These are phyloP conservation scores for Aspergillus melleus DNA, from an alignment of 2,329 filamentous ascomycete species.

Conservation along the genomic window DNA sequence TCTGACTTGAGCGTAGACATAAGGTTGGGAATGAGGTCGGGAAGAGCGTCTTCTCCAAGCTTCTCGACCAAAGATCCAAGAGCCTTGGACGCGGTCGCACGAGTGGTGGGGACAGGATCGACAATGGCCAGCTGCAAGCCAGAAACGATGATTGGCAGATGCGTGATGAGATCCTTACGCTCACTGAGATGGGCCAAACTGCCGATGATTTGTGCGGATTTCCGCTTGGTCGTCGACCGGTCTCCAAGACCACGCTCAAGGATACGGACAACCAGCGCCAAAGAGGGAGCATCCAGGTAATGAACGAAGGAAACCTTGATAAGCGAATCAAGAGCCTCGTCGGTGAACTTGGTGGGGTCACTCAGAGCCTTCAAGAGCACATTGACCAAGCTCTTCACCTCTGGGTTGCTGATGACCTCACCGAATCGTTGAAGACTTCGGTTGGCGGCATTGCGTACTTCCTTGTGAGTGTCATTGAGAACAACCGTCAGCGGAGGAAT, in stretches of 20 bases:
- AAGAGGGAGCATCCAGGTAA: constrained; percentile 94
- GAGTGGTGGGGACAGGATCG: constrained; percentile 92
- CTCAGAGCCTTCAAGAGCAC: constrained; percentile 94
- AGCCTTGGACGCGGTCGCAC: constrained; percentile 93
- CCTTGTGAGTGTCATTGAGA: constrained; percentile 96
- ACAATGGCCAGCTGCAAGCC: constrained; percentile 87
- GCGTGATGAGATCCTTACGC: constrained; percentile 85
- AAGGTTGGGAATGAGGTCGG: constrained; percentile 93
- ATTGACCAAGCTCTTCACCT: constrained; percentile 88
- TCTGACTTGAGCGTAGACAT: constrained; percentile 98
- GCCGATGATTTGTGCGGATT: constrained; percentile 95
- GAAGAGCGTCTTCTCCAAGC: constrained; percentile 91
- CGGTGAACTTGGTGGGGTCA: constrained; percentile 95
- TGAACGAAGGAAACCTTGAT: constrained; percentile 99
- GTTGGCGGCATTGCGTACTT: constrained; percentile 88
- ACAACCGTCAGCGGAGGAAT: constrained; percentile 94
- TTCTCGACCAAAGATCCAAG: constrained; percentile 97
- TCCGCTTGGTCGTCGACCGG: constrained; percentile 91
- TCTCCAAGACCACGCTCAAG: constrained; percentile 89
- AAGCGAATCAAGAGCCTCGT: constrained; percentile 86
- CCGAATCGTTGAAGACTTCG: constrained; percentile 96
- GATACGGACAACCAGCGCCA: constrained; percentile 92
- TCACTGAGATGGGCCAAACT: constrained; percentile 96
- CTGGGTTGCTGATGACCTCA: constrained; percentile 96
- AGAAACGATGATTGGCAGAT: constrained; percentile 87